A percentile compares a stretch with the other conserved stretches of the same genome.
These are phyloP conservation scores for Solanum chiquidenum DNA, from an alignment of 257 asterid genomes.

Conservation along the genomic window DNA sequence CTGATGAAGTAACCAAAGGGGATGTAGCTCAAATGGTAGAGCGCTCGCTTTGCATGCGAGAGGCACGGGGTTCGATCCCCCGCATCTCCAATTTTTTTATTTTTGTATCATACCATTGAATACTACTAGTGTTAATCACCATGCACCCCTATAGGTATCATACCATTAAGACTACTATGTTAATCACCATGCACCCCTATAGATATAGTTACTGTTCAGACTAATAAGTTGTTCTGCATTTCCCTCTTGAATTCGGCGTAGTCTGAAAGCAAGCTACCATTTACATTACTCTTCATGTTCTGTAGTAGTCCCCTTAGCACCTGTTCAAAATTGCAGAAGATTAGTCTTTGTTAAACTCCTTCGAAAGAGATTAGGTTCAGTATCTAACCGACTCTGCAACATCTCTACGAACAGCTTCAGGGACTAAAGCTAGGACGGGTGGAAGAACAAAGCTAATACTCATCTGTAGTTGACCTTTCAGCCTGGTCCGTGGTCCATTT, in stretches of 20 bases:
- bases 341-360: background rate
- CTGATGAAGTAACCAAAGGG: slow-evolving; percentile 16
- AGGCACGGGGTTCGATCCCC: slow-evolving; percentile 98
- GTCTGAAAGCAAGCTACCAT: slow-evolving; percentile 73
- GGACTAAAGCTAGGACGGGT: slow-evolving; percentile 64
- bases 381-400: slow-evolving; percentile 76
- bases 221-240: slow-evolving; percentile 32
- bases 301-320: slow-evolving; percentile 64
- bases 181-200: background rate
- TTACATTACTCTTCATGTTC: slow-evolving; percentile 81
- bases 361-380: background rate
- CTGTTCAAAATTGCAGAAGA: slow-evolving; percentile 16
- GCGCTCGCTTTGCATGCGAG: slow-evolving; percentile 99
- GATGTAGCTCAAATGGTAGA: slow-evolving; percentile 99
- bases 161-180: too few relatives aligned
- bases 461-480: slow-evolving; percentile 71
- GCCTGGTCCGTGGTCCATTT: slow-evolving; percentile 47
- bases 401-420: slow-evolving; percentile 66
- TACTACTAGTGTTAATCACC: background rate
- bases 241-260: slow-evolving; percentile 68
- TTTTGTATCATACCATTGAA: background rate
- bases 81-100: slow-evolving; percentile 36
- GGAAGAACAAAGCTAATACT: slow-evolving; percentile 77
- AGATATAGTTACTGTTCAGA: background rate
- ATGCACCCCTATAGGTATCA: background rate